Conservation (phyloP, 257 asterid species). For the Knoxia roxburghii region DNA sequence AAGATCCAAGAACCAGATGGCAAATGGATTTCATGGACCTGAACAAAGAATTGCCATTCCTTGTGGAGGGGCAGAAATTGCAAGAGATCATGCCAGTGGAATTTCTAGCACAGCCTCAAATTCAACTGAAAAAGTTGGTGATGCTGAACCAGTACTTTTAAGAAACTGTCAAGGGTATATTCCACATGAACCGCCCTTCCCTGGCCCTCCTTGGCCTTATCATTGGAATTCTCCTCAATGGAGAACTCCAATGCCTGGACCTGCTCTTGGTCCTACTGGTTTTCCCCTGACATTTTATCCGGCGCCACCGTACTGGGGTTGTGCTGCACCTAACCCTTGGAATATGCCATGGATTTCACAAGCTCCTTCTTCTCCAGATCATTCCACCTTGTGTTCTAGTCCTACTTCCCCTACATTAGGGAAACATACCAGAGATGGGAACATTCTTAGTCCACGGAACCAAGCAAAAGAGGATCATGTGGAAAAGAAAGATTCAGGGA, state of each 20-base stretch:
- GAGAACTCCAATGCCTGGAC: slow-evolving; percentile 29
- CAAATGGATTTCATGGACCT: slow-evolving; percentile 18
- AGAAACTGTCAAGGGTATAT: slow-evolving; percentile 12
- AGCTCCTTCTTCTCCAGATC: slow-evolving; percentile 21
- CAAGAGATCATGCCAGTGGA: slow-evolving; percentile 18
- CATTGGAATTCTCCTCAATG: slow-evolving; percentile 33
- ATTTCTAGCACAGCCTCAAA: slow-evolving; percentile 13
- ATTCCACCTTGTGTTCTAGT: slow-evolving; percentile 9
- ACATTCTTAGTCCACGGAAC: slow-evolving; percentile 15
- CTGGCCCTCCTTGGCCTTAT: slow-evolving; percentile 29
- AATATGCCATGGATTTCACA: slow-evolving; percentile 24
- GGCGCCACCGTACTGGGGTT: slow-evolving; percentile 45
- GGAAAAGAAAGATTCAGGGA: slow-evolving; percentile 14
- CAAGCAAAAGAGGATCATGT: slow-evolving; percentile 10
- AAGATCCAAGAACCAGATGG: slow-evolving; percentile 18
- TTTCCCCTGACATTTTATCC: slow-evolving; percentile 51
- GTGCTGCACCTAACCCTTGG: slow-evolving; percentile 34
- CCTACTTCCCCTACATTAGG: slow-evolving; percentile 39
- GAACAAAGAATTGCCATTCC: slow-evolving; percentile 12
- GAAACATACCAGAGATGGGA: slow-evolving; percentile 52
- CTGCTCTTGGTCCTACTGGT: slow-evolving; percentile 30
- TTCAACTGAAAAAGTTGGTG: slow-evolving; percentile 13
- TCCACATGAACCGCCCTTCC: slow-evolving; percentile 16
- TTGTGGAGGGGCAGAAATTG: slow-evolving; percentile 10
- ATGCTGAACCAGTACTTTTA: background rate